Base-by-base conservation (phyloP, 306 rosid genomes). In the Nissolia schottii region DNA sequence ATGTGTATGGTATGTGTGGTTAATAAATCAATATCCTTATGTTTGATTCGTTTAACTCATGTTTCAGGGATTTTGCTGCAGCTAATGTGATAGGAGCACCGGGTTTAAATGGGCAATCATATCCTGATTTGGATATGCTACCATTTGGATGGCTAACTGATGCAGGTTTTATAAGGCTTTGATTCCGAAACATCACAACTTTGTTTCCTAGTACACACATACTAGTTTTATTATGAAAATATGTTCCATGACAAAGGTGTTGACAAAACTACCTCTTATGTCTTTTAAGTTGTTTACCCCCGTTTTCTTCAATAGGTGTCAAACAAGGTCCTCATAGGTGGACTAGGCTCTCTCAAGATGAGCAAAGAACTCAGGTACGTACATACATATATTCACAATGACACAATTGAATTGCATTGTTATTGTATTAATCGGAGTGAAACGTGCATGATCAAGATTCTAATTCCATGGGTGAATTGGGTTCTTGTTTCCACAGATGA, bases 91-190 rank as follows among this genome's bases (percentile, higher is more conserved):
- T 78, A 5, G 97, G 96, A 55, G 75, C 60, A 31, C 3, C 67
- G 3, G 94, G 94, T 62, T 59, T 90, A 58, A 68, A 75, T 64
- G 96, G 94, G 60, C 75, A 80, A 13, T 90, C 94, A 18, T 90
- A 90, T 90, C 96, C 96, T 24, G 94, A 90, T 82, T 79, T 88
- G 81, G 94, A 90, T 67, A 88, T 90, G 96, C 82, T 90, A 13
- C 96, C 96, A 12, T 62, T 90, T 56, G 94, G 94, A 71, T 83
- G 88, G 92, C 84, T 90, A 35, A 88, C 94, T 16, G 87, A 88
- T 46, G 60, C 88, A 85, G 96, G 96, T 88, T n/a, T n/a, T 48
- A 75, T 19, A 57, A 64, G 45, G 60, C 49, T 46, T 28, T 2
- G 38, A n/a, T n/a, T 35, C 34, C 37, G 29, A 50, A 22, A 9